These are phyloP conservation scores for Biscogniauxia sp. DNA, from an alignment of 2,329 filamentous ascomycete species.

Conservation along the genomic window DNA sequence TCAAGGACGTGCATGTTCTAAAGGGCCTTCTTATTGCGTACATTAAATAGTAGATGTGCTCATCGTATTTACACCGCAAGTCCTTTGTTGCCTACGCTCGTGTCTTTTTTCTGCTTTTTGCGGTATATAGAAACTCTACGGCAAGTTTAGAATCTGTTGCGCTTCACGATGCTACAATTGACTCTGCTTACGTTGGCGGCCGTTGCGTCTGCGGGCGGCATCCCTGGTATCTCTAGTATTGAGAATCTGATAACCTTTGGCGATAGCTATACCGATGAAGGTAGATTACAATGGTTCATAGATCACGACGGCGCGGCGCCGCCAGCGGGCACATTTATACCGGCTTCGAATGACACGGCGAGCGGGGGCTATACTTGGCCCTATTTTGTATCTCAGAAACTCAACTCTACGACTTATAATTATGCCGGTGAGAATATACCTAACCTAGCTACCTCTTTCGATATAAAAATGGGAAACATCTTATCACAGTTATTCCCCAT, in stretches of 20 bases:
- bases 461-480: no score
- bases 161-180: neutral
- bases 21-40: neutral
- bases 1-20: neutral
- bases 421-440: slow-evolving; percentile 53
- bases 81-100: neutral
- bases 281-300: slow-evolving; percentile 62
- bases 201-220: slow-evolving; percentile 1
- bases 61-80: neutral
- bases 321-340: slow-evolving; percentile 54
- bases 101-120: neutral
- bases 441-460: no score
- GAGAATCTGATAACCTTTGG: slow-evolving; percentile 68
- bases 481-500: neutral
- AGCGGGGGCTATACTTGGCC: slow-evolving; percentile 69
- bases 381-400: slow-evolving; percentile 61
- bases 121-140: neutral
- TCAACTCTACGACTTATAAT: slow-evolving; percentile 57
- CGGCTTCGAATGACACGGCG: slow-evolving; percentile 50
- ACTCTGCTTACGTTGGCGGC: slow-evolving; percentile 3
- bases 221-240: slow-evolving; percentile 35
- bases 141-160: neutral
- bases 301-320: slow-evolving; percentile 57
- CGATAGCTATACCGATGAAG: slow-evolving; percentile 75
- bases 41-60: neutral